Evolutionary conservation across 2,329 filamentous ascomycete genomes (phyloP).

Genomic region (Claviceps arundinis): DNA sequence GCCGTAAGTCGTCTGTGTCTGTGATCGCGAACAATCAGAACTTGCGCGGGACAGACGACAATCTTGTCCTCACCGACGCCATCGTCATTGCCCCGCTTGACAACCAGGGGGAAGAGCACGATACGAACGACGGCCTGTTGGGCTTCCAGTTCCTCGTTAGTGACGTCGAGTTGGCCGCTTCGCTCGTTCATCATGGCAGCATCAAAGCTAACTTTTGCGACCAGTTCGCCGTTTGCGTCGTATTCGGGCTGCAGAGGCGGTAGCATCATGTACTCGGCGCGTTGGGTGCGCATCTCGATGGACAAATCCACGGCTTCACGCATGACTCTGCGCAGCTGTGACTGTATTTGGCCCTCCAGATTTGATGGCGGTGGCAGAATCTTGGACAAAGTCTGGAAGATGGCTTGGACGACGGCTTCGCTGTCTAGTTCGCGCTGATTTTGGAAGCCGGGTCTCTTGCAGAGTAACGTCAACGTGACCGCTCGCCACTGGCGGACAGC

Average conservation of each 20-base stretch:
- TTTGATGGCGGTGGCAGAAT: conserved; percentile 79
- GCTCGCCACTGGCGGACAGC: conserved; percentile 98
- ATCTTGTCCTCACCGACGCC: conserved; percentile 87
- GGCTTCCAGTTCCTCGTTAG: conserved; percentile 70
- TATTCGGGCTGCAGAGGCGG: conserved; percentile 91
- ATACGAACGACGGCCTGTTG: conserved; percentile 70
- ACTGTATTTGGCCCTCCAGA: conserved; percentile 65
- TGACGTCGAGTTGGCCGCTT: conserved; percentile 43
- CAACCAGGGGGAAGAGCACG: conserved; percentile 89
- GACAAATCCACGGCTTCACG: conserved; percentile 79
- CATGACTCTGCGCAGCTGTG: conserved; percentile 78
- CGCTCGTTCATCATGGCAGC: conserved; percentile 90
- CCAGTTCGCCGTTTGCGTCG: conserved; percentile 80
- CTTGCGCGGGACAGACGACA: conserved; percentile 89
- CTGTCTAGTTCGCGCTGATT: conserved; percentile 79
- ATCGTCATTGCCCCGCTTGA: conserved; percentile 85
- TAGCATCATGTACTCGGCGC: conserved; percentile 97
- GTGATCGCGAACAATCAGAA: conserved; percentile 55
- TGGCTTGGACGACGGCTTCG: conserved; percentile 78
- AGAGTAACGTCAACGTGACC: conserved; percentile 80
- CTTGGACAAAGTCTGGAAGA: conserved; percentile 70
- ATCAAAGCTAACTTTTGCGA: conserved; percentile 82
- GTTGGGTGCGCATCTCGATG: conserved; percentile 93
- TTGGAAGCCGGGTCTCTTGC: conserved; percentile 66
- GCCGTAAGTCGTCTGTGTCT: conserved; percentile 26